Base-by-base conservation (phyloP, 2,329 filamentous ascomycete species). In the Didymosphaeria variabile region DNA sequence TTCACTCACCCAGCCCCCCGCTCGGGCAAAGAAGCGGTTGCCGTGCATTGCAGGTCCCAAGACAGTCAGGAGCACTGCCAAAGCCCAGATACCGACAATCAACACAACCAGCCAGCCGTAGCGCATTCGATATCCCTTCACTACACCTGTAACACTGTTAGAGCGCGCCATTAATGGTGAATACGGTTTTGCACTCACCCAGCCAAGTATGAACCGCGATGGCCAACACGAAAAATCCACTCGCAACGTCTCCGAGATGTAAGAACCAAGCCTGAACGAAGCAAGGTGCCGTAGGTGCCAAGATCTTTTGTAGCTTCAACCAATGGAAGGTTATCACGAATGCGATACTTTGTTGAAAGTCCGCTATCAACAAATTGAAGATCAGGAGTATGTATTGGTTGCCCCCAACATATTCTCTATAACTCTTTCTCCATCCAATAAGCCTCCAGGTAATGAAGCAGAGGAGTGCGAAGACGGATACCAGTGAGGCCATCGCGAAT, bases 321-420 rank as follows among this genome's bases (percentile, higher is more conserved):
- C 82, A 86, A 62, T 83, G 78, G 44, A 83, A 66, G 36, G 81
- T 83, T 55, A 86, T 77, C 3, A 82, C 68, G 63, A 85, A 85
- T 0, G 81, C 82, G 21, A 84, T 72, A 0, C 83, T 80, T 69
- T 85, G 83, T 64, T 82, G 81, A n/a, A 86, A 76, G 74, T 86
- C 84, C 6, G 83, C 84, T 44, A 86, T 62, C 2, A 85, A 73
- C 15, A 86, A 77, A 59, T 85, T 85, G 71, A 83, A 85, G 54
- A 85, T 85, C 26, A 86, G 78, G 42, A 85, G 71, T n/a, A 86
- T 75, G 57, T 84, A 85, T 72, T 86, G 83, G 64, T 86, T 86
- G 72, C 84, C 82, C 61, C 83, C 82, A 56, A 85, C 83, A 60
- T 83, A 83, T 62, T 81, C 75, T 42, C 77, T 71, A 66, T 84